phyloP scores from a whole-genome alignment of 139 green algal genomes.

The Gonium pectorale region DNA sequence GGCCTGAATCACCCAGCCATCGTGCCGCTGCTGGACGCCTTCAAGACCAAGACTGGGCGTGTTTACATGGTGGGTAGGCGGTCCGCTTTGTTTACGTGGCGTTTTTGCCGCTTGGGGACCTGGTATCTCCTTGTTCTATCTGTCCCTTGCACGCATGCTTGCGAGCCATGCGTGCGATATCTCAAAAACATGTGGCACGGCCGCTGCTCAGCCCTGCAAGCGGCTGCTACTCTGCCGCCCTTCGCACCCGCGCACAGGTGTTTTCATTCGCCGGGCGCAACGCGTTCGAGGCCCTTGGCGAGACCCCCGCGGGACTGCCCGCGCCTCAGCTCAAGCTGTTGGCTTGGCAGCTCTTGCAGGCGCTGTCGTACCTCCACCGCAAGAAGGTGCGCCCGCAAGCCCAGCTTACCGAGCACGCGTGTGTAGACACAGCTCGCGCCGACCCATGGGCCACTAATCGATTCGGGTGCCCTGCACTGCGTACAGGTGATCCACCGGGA shows the following conservation, averaged over 20 bases:
- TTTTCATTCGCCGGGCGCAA: constrained; percentile 16
- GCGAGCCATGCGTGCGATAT: no score
- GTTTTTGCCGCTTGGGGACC: no score
- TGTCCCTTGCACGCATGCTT: no score
- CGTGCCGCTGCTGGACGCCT: constrained; percentile 52
- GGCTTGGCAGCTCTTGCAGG: constrained; percentile 58
- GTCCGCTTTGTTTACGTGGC: no score
- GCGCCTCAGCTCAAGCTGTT: neutral
- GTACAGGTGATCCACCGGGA: constrained; percentile 72
- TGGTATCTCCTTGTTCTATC: no score
- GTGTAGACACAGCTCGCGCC: no score
- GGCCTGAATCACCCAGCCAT: constrained; percentile 47
- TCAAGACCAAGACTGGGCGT: constrained; percentile 49
- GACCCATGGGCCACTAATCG: no score
- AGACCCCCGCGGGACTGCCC: neutral
- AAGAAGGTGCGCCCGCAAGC: constrained; percentile 13
- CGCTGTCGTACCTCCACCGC: constrained; percentile 45
- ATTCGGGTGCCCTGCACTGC: no score
- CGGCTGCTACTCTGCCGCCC: no score
- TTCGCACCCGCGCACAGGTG: no score
- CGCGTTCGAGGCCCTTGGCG: constrained; percentile 20
- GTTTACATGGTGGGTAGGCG: constrained; percentile 55
- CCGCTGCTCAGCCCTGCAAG: neutral
- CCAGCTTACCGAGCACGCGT: no score
- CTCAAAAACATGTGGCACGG: no score